These are phyloP conservation scores for Lantana camara DNA, from an alignment of 257 asterid species.

Conservation along the genomic window DNA sequence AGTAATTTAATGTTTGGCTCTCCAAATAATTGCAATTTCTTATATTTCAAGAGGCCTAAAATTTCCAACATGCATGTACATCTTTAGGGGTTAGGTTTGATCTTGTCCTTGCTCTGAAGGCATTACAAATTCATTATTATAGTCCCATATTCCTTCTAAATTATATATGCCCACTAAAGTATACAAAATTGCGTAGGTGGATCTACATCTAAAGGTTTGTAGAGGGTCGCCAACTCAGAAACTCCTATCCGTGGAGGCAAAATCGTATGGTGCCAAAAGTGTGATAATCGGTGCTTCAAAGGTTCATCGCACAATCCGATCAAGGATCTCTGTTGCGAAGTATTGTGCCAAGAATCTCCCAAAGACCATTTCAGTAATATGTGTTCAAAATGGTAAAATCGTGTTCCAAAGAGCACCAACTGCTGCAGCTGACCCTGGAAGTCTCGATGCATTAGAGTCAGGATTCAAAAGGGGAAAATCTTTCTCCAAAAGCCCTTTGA, in stretches of 20 bases:
- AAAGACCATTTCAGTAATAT: constrained; percentile 50
- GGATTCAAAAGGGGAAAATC: constrained; percentile 47
- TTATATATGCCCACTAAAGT: constrained; percentile 8
- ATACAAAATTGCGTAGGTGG: constrained; percentile 47
- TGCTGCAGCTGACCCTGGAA: constrained; percentile 31
- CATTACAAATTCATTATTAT: not conserved
- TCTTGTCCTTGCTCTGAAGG: constrained; percentile 14
- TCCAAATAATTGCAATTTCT: not conserved
- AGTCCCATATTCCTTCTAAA: not conserved
- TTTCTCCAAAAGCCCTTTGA: constrained; percentile 41
- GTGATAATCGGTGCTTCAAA: constrained; percentile 65
- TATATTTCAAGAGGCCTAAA: constrained; percentile 7
- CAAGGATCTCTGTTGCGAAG: constrained; percentile 67
- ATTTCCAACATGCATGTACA: not conserved
- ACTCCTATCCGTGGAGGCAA: constrained; percentile 60
- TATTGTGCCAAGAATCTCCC: constrained; percentile 65
- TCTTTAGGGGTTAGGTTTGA: constrained; percentile 2
- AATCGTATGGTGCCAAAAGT: constrained; percentile 52
- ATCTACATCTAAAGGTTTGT: constrained; percentile 73
- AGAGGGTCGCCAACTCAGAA: constrained; percentile 75
- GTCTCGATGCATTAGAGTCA: constrained; percentile 41
- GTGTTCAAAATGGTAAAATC: constrained; percentile 73
- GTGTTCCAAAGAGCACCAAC: constrained; percentile 51
- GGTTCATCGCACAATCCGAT: constrained; percentile 49
- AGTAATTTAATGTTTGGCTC: not conserved